phyloP scores from a whole-genome alignment of 2,329 filamentous ascomycete genomes.

The Immersiporthe knoxdaviesiana region DNA sequence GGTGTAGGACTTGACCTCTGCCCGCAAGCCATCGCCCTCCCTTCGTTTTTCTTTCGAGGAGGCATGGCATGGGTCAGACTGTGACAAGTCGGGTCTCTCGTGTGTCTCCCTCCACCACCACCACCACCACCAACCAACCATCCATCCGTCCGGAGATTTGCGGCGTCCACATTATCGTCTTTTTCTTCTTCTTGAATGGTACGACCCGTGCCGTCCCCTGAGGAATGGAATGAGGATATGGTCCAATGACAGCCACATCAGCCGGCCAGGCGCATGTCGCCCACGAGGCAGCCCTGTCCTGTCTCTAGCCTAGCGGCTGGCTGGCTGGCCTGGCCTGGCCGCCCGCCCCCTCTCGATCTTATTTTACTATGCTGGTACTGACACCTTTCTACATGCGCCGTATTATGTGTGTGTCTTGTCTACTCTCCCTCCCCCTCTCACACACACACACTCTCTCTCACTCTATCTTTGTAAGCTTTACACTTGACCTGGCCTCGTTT shows the following conservation, averaged over 20 bases:
- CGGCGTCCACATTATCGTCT: not conserved
- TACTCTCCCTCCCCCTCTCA: too few relatives aligned
- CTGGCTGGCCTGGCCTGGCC: not conserved
- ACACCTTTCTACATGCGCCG: slow-evolving; percentile 10
- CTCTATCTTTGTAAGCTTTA: not conserved
- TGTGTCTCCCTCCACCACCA: too few relatives aligned
- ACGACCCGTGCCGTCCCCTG: slow-evolving; percentile 28
- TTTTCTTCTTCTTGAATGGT: not conserved
- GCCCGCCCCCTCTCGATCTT: slow-evolving; percentile 7
- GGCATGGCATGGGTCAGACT: slow-evolving; percentile 20
- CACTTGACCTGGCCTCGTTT: not conserved
- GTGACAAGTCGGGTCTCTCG: not conserved
- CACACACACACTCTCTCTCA: too few relatives aligned
- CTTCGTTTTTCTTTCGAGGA: slow-evolving; percentile 10
- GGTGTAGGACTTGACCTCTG: not conserved
- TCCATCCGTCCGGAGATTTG: slow-evolving; percentile 23
- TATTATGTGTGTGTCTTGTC: not conserved
- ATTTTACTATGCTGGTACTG: not conserved
- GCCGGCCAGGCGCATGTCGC: slow-evolving; percentile 13
- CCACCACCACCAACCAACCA: too few relatives aligned
- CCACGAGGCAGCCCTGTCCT: slow-evolving; percentile 25
- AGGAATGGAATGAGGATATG: not conserved
- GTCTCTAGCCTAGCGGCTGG: slow-evolving; percentile 9
- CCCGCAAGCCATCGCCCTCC: slow-evolving; percentile 25
- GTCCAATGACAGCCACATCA: slow-evolving; percentile 18